These are phyloP conservation scores for Pluteus cervinus DNA, from an alignment of 768 basidiomycete species.

Conservation along the genomic window DNA sequence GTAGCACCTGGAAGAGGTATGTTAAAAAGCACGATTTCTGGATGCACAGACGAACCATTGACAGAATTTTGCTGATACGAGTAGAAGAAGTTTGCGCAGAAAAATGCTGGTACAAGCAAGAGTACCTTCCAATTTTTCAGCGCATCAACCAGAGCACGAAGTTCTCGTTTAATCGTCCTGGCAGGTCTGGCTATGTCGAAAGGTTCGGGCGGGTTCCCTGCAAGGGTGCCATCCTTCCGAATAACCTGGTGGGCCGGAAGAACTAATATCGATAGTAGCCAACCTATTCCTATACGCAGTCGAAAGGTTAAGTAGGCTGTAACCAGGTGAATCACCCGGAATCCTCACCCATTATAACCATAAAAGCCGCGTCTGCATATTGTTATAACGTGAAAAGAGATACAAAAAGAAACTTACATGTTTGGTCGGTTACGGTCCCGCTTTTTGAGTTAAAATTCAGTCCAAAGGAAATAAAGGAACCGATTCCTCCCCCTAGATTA, in stretches of 20 bases:
- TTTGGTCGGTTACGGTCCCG: constrained; percentile 22
- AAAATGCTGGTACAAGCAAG: constrained; percentile 21
- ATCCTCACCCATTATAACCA: constrained; percentile 21
- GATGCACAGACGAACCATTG: constrained; percentile 12
- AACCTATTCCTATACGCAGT: constrained; percentile 14
- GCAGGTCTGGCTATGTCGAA: constrained; percentile 9
- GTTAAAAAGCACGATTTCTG: neutral
- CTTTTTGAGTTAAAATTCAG: constrained; percentile 20
- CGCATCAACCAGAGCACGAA: constrained; percentile 13
- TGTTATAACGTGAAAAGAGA: neutral
- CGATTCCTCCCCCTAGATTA: constrained; percentile 23
- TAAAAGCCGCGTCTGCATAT: constrained; percentile 20
- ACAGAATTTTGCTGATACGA: constrained; percentile 23
- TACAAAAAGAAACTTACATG: constrained; percentile 13
- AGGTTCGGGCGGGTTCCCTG: constrained; percentile 13
- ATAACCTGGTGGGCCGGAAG: constrained; percentile 21
- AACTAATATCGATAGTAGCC: constrained; percentile 16
- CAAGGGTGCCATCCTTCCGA: constrained; percentile 17
- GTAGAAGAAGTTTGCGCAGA: constrained; percentile 26
- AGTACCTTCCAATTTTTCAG: constrained; percentile 20
- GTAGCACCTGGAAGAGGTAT: constrained; percentile 11
- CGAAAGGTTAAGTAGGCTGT: neutral
- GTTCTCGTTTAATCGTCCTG: constrained; percentile 13
- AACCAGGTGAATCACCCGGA: neutral
- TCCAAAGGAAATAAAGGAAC: constrained; percentile 23